Evolutionary conservation across 108 stramenopile genomes (phyloP).

Genomic region (Schizochytrium sp.): DNA sequence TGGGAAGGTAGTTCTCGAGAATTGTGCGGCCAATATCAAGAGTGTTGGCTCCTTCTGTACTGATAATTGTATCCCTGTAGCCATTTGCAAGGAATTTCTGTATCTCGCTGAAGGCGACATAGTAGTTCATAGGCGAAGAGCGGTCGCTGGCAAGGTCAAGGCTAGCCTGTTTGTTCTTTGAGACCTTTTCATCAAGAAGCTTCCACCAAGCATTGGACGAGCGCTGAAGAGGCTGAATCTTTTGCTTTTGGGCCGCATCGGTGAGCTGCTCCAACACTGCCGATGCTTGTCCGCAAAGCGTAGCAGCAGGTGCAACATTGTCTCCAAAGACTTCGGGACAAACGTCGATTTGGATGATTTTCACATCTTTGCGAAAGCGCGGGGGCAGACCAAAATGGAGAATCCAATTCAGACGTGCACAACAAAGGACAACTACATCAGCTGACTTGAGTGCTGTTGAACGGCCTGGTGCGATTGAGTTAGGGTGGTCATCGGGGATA

Average conservation of each 20-base stretch:
- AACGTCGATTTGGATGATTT: slow-evolving; percentile 56
- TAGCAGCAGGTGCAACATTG: slow-evolving; percentile 32
- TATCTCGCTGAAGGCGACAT: slow-evolving; percentile 46
- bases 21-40: slow-evolving; percentile 43
- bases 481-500: slow-evolving; percentile 50
- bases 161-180: slow-evolving; percentile 2
- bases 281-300: slow-evolving; percentile 42
- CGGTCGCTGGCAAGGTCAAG: slow-evolving; percentile 25
- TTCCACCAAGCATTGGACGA: slow-evolving; percentile 4
- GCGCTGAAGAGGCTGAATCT: neutral
- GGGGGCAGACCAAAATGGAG: slow-evolving; percentile 39
- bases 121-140: slow-evolving; percentile 56
- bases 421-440: slow-evolving; percentile 2
- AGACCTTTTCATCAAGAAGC: slow-evolving; percentile 44
- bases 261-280: slow-evolving; percentile 38
- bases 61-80: slow-evolving; percentile 54
- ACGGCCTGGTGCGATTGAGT: slow-evolving; percentile 39
- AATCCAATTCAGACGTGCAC: slow-evolving; percentile 48
- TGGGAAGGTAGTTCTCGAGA: slow-evolving; percentile 54
- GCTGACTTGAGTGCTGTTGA: slow-evolving; percentile 57
- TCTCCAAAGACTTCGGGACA: slow-evolving; percentile 44
- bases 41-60: slow-evolving; percentile 48
- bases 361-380: slow-evolving; percentile 52
- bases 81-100: slow-evolving; percentile 13
- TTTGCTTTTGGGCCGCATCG: neutral